phyloP scores from a whole-genome alignment of 2,329 filamentous ascomycete species.

The Tolypocladium inflatum region DNA sequence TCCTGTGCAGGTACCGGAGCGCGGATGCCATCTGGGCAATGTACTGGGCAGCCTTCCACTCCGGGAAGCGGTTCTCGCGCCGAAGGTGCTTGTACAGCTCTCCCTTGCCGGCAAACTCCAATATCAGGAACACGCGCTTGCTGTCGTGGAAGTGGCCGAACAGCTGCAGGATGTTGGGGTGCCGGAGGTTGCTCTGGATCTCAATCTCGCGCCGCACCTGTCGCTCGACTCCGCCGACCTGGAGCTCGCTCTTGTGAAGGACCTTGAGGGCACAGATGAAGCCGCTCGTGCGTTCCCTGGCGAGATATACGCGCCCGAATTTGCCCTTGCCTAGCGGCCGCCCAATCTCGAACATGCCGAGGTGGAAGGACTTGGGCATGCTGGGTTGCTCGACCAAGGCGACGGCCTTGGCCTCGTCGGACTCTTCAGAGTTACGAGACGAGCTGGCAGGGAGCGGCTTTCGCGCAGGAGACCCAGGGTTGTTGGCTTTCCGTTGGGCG shows the following conservation, averaged over 20 bases:
- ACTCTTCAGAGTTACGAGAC: constrained; percentile 36
- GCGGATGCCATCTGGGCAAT: constrained; percentile 58
- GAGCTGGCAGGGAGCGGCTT: constrained; percentile 37
- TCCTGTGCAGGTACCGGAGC: constrained; percentile 18
- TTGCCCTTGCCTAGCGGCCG: constrained; percentile 66
- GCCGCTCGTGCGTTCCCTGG: constrained; percentile 53
- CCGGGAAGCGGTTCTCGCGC: constrained; percentile 55
- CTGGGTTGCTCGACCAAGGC: constrained; percentile 47
- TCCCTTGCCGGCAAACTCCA: constrained; percentile 56
- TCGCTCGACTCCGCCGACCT: constrained; percentile 57
- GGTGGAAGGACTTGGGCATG: constrained; percentile 61
- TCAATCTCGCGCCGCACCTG: constrained; percentile 65
- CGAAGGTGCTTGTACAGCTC: constrained; percentile 65
- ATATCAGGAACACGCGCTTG: constrained; percentile 62
- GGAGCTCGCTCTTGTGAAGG: constrained; percentile 61
- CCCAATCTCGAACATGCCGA: constrained; percentile 72
- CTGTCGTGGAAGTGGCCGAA: constrained; percentile 65
- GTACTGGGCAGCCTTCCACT: constrained; percentile 61
- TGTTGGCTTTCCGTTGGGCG: constrained; percentile 41
- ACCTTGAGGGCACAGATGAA: constrained; percentile 68
- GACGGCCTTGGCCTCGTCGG: constrained; percentile 40
- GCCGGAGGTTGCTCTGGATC: constrained; percentile 62
- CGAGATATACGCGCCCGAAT: constrained; percentile 64
- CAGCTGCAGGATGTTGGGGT: constrained; percentile 54
- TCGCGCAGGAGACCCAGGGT: constrained; percentile 39